These are phyloP conservation scores for Hura crepitans DNA, from an alignment of 441 rosid genomes.

Conservation along the genomic window DNA sequence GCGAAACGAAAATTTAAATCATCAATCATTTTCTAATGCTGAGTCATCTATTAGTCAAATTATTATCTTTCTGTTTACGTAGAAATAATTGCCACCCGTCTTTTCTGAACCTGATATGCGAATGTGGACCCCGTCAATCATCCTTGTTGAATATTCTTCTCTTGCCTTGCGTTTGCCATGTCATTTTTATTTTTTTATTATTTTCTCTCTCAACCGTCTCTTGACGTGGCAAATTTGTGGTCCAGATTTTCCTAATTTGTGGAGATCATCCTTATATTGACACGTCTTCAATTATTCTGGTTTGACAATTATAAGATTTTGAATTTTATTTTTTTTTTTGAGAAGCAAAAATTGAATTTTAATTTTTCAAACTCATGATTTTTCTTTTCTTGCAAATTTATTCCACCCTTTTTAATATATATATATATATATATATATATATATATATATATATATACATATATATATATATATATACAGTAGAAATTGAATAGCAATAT, in stretches of 20 bases:
- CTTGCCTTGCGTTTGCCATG: too few relatives aligned
- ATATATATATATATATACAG: too few relatives aligned
- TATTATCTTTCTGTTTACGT: neutral
- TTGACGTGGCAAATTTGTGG: neutral
- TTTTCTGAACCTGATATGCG: neutral
- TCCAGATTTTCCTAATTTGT: neutral
- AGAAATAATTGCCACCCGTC: neutral
- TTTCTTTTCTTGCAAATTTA: too few relatives aligned
- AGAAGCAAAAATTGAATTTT: too few relatives aligned
- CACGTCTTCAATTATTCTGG: neutral
- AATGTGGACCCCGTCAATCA: neutral
- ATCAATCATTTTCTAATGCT: neutral
- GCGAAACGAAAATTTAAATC: neutral
- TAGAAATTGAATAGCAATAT: too few relatives aligned
- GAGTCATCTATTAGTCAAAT: slow-evolving; percentile 10
- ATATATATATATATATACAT: too few relatives aligned
- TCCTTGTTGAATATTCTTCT: slow-evolving; percentile 13
- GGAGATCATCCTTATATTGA: neutral
- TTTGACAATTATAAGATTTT: neutral
- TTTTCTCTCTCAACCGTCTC: neutral
- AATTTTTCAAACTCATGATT: too few relatives aligned
- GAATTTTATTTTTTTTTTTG: too few relatives aligned
- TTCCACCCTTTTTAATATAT: too few relatives aligned
- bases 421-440: too few relatives aligned
- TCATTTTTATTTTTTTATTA: too few relatives aligned